phyloP scores from a whole-genome alignment of 1,284 basidiomycete species.

The Tylopilus orsonianus region DNA sequence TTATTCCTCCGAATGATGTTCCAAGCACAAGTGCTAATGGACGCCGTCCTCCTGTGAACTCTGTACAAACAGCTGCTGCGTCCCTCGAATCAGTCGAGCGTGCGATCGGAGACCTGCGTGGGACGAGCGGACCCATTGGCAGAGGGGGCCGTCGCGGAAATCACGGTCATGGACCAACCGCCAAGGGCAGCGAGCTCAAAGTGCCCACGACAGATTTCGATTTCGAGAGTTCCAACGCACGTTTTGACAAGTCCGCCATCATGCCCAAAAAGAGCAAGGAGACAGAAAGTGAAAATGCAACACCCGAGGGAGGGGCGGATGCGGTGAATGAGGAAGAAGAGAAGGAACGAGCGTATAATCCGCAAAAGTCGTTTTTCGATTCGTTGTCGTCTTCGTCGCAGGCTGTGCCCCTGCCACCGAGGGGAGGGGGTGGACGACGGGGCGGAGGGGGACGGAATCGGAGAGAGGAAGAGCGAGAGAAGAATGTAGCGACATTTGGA shows the following conservation, averaged over 20 bases:
- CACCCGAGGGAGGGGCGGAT: slow-evolving; percentile 16
- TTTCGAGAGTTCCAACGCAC: slow-evolving; percentile 69
- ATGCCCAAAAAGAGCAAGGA: slow-evolving; percentile 37
- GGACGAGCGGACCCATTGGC: slow-evolving; percentile 44
- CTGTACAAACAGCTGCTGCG: slow-evolving; percentile 68
- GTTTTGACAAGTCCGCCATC: slow-evolving; percentile 70
- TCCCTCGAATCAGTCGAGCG: slow-evolving; percentile 78
- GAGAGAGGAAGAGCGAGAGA: slow-evolving; percentile 74
- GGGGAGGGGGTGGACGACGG: slow-evolving; percentile 46
- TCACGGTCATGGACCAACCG: slow-evolving; percentile 27
- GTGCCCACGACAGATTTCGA: slow-evolving; percentile 77
- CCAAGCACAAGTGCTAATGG: slow-evolving; percentile 28
- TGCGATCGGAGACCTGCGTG: slow-evolving; percentile 72
- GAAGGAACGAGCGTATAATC: slow-evolving; percentile 59
- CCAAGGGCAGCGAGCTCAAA: slow-evolving; percentile 40
- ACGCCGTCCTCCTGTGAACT: slow-evolving; percentile 38
- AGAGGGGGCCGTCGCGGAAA: slow-evolving; percentile 40
- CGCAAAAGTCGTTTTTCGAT: slow-evolving; percentile 76
- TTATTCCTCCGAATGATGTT: slow-evolving; percentile 16
- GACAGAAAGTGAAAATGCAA: slow-evolving; percentile 25
- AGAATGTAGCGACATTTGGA: slow-evolving; percentile 80
- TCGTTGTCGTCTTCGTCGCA: slow-evolving; percentile 60
- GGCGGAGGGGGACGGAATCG: slow-evolving; percentile 59
- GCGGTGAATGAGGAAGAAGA: slow-evolving; percentile 27
- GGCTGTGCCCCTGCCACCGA: slow-evolving; percentile 34